These are phyloP conservation scores for Mucor indicus DNA, from an alignment of 371 early-diverging fungal genomes.

Conservation along the genomic window DNA sequence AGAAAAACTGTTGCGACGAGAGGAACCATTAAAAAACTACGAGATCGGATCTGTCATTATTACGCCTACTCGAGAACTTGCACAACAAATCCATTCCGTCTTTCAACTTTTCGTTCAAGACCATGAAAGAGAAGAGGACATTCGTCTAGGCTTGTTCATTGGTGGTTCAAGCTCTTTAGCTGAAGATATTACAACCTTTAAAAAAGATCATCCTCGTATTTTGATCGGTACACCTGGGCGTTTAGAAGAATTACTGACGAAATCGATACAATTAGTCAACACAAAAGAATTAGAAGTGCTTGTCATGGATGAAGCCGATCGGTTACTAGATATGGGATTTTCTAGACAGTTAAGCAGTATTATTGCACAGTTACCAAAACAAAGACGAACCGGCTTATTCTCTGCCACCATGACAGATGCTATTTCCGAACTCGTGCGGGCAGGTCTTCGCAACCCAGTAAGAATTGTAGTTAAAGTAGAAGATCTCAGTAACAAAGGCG, in stretches of 20 bases:
- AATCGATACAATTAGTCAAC: slow-evolving; percentile 53
- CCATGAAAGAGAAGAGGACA: slow-evolving; percentile 37
- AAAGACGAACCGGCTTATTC: slow-evolving; percentile 95
- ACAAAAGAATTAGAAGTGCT: slow-evolving; percentile 85
- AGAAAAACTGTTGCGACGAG: slow-evolving; percentile 73
- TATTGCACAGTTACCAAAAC: slow-evolving; percentile 81
- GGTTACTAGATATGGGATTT: slow-evolving; percentile 95
- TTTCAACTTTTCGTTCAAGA: slow-evolving; percentile 56
- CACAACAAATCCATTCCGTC: slow-evolving; percentile 87
- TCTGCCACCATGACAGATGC: slow-evolving; percentile 98
- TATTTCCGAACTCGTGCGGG: slow-evolving; percentile 76
- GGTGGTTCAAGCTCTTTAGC: slow-evolving; percentile 68
- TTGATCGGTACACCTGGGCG: slow-evolving; percentile 97
- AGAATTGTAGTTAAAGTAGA: slow-evolving; percentile 85
- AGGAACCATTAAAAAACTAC: slow-evolving; percentile 55
- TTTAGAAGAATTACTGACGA: slow-evolving; percentile 82
- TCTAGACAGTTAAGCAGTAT: slow-evolving; percentile 77
- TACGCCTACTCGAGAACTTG: slow-evolving; percentile 96
- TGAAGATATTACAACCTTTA: slow-evolving; percentile 61
- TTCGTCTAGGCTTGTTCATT: slow-evolving; percentile 59
- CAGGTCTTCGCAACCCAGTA: slow-evolving; percentile 92
- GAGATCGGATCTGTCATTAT: slow-evolving; percentile 93
- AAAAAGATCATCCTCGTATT: slow-evolving; percentile 71
- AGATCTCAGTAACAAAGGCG: slow-evolving; percentile 46
- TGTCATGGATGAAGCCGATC: slow-evolving; percentile 93